Base-by-base conservation (phyloP, 78 protist species). In the Speleostelium caveatum region DNA sequence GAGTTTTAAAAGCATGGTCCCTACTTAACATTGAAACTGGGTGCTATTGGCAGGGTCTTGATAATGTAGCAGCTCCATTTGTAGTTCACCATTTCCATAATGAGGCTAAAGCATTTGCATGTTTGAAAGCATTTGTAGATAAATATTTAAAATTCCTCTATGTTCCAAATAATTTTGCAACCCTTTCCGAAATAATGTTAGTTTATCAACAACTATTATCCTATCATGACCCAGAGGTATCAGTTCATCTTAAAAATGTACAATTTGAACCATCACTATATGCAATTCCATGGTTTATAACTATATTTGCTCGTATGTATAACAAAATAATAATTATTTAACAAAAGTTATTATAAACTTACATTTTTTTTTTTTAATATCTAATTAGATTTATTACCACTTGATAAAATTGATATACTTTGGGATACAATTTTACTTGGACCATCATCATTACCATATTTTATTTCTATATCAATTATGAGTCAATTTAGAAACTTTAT, bases 261-360 rank as follows among this genome's bases (percentile, higher is more conserved):
- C 97, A 83, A 35, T 86, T 93, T 7, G 83, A 41, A 4, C 95
- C 96, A 24, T 90, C 93, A 17, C 86, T 96, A 45, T 96, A 86
- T 61, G 96, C 97, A 33, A 83, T 96, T 41, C 89, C 96, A 14
- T 93, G 98, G 96, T 93, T 93, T 49, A 80, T 95, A 10, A 96
- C 98, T 22, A 45, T 92, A 19, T 96, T 91, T 75, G 73, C 95
- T 5, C 95, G 74, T 65, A 45, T 45, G n/a, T n/a, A n/a, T 38
- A 17, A 36, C 10, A 45, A 14, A 45, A 45, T 45, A 45, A 14
- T 14, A 45, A 14, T 14, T 45, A 14, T 45, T 45, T 45, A 14
- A 45, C 6, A 14, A 45, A 45, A 45, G 6, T 45, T 14, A 45
- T 45, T 45, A 45, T 14, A 45, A 14, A 45, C 6, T 45, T 14